Evolutionary conservation across 1,284 basidiomycete species (phyloP).

Genomic region (Fomitopsis betulina): DNA sequence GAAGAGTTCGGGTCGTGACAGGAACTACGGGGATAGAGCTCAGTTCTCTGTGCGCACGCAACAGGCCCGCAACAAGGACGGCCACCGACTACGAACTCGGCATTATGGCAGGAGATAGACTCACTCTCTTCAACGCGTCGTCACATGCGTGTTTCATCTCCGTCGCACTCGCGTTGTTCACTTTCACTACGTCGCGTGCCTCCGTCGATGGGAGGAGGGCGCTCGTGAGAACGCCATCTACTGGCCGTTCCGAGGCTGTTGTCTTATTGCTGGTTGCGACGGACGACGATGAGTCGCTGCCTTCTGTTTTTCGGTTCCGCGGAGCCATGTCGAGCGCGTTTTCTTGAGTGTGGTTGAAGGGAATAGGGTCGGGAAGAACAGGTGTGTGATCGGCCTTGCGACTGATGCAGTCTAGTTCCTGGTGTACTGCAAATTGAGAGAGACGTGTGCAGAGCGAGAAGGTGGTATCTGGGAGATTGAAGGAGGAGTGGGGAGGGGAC

Average conservation of each 20-base stretch:
- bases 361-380: neutral
- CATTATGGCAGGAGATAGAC: conserved; percentile 27
- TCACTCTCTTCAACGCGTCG: conserved; percentile 84
- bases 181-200: conserved; percentile 66
- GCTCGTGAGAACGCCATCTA: conserved; percentile 10
- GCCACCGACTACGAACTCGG: neutral
- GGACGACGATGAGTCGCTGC: conserved; percentile 11
- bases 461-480: neutral
- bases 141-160: conserved; percentile 91
- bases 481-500: neutral
- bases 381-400: neutral
- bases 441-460: neutral
- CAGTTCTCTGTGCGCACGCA: neutral
- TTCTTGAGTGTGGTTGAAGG: neutral
- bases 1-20: conserved; percentile 77
- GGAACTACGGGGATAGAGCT: conserved; percentile 47
- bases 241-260: conserved; percentile 4
- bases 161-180: conserved; percentile 77
- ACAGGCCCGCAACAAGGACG: neutral
- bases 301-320: conserved; percentile 16
- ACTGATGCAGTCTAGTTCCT: neutral
- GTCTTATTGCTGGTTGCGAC: neutral
- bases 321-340: conserved; percentile 16
- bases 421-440: neutral
- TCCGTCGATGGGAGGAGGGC: conserved; percentile 17